A percentile compares a stretch with the other conserved stretches of the same genome.
phyloP scores from a whole-genome alignment of 208 protist genomes.

The Lotmaria passim region DNA sequence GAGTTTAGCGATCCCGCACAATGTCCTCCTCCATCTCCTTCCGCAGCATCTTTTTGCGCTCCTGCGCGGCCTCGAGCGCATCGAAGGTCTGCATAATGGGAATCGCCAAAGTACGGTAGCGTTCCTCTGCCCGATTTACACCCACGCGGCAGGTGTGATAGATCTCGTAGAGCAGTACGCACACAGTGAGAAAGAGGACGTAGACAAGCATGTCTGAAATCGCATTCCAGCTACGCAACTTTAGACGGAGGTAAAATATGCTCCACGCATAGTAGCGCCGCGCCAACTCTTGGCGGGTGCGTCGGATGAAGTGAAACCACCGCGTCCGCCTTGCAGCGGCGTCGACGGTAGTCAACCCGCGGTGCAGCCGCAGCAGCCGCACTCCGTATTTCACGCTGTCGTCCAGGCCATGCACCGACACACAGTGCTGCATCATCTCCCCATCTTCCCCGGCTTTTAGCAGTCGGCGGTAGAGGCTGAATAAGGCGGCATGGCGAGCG shows the following conservation, averaged over 20 bases:
- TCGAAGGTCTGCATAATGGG: slow-evolving; percentile 85
- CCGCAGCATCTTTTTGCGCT: slow-evolving; percentile 46
- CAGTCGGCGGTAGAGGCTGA: slow-evolving; percentile 72
- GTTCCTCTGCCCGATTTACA: slow-evolving; percentile 75
- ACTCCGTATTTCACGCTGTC: slow-evolving; percentile 62
- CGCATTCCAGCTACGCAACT: slow-evolving; percentile 59
- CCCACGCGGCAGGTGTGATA: slow-evolving; percentile 80
- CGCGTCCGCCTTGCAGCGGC: slow-evolving; percentile 30
- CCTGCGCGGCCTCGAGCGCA: slow-evolving; percentile 69
- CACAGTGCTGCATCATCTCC: slow-evolving; percentile 64
- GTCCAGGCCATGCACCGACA: slow-evolving; percentile 57
- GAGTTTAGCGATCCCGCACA: slow-evolving; percentile 28
- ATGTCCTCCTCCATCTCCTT: slow-evolving; percentile 85
- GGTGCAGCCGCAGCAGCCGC: slow-evolving; percentile 69
- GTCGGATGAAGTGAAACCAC: slow-evolving; percentile 41
- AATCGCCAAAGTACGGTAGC: slow-evolving; percentile 76
- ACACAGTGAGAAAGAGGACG: slow-evolving; percentile 62
- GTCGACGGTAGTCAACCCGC: slow-evolving; percentile 63
- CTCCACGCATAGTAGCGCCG: slow-evolving; percentile 70
- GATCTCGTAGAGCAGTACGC: slow-evolving; percentile 80
- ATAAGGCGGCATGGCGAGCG: slow-evolving; percentile 29
- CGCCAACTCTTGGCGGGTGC: slow-evolving; percentile 33
- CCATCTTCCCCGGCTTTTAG: slow-evolving; percentile 77
- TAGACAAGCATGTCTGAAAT: slow-evolving; percentile 84
- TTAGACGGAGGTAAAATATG: slow-evolving; percentile 65